phyloP scores from a whole-genome alignment of 768 basidiomycete genomes.

The Termitomyces sp. region DNA sequence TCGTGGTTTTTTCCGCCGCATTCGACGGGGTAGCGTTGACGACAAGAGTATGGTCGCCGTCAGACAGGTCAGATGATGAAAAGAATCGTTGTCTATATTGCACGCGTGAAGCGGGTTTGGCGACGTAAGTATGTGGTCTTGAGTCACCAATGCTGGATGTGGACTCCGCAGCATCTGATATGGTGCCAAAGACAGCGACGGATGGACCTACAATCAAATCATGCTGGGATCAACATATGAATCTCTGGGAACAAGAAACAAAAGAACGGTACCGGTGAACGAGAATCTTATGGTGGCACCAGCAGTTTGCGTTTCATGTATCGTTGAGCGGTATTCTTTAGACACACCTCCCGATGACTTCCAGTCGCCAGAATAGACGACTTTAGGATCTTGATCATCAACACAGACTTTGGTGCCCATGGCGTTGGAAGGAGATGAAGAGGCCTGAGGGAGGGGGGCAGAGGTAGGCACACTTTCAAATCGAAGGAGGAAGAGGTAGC shows the following conservation, averaged over 20 bases:
- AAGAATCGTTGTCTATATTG: conserved; percentile 12
- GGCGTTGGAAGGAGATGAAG: not conserved
- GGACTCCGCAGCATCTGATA: conserved; percentile 4
- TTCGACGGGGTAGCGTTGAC: conserved; percentile 11
- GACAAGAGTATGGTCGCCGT: conserved; percentile 15
- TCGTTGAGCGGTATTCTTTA: conserved; percentile 8
- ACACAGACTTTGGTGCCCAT: conserved; percentile 5
- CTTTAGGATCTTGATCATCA: conserved; percentile 12
- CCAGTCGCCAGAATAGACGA: conserved; percentile 10
- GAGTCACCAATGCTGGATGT: conserved; percentile 8
- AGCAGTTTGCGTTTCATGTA: conserved; percentile 6
- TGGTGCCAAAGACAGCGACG: conserved; percentile 12
- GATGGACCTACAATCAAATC: conserved; percentile 3
- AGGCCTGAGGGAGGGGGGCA: not conserved
- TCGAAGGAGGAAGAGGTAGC: not conserved
- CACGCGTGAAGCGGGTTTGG: not conserved
- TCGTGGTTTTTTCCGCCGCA: not conserved
- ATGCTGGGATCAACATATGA: not conserved
- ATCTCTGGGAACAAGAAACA: not conserved
- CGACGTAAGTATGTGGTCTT: not conserved
- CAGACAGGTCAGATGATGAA: conserved; percentile 10
- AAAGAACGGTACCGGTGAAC: conserved; percentile 9
- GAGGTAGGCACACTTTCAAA: not conserved
- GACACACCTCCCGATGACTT: not conserved
- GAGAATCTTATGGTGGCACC: conserved; percentile 9